A percentile compares a stretch with the other conserved stretches of the same genome.
These are phyloP conservation scores for Millerozyma miso DNA, from an alignment of 805 yeast species.

Conservation along the genomic window DNA sequence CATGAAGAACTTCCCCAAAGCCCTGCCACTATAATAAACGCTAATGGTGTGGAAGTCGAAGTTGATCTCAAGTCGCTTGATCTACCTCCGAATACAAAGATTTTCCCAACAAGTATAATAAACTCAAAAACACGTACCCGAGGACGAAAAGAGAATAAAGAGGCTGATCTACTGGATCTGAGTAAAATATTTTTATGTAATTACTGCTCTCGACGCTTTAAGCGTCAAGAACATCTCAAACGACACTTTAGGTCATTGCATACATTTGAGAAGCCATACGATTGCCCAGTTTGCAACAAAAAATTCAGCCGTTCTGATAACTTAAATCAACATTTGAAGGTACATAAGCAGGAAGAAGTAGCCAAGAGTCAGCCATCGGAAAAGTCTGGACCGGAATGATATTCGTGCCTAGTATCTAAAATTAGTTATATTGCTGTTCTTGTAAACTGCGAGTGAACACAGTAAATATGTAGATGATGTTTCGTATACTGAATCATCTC, in stretches of 20 bases:
- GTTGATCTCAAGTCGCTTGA: constrained; percentile 37
- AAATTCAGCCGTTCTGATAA: constrained; percentile 47
- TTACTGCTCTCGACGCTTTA: constrained; percentile 60
- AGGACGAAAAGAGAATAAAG: constrained; percentile 62
- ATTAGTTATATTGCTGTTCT: too few relatives aligned
- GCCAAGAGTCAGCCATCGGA: too few relatives aligned
- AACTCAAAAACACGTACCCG: constrained; percentile 41
- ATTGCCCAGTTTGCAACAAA: constrained; percentile 57
- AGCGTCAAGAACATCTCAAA: constrained; percentile 73
- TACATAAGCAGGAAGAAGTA: constrained; percentile 39
- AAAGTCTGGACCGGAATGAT: too few relatives aligned
- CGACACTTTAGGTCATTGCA: constrained; percentile 72
- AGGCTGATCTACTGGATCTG: constrained; percentile 47
- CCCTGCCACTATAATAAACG: constrained; percentile 14
- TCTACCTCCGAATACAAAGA: constrained; percentile 37
- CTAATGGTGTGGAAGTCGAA: constrained; percentile 35
- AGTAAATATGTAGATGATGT: too few relatives aligned
- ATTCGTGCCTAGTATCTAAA: too few relatives aligned
- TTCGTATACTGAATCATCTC: too few relatives aligned
- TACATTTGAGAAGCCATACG: constrained; percentile 67
- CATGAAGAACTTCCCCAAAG: neutral
- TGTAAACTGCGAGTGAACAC: too few relatives aligned
- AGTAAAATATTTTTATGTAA: constrained; percentile 60
- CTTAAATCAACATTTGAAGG: constrained; percentile 51
- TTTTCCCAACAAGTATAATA: constrained; percentile 29